These are phyloP conservation scores for Penicillium lagena DNA, from an alignment of 495 filamentous ascomycete genomes.

Conservation along the genomic window DNA sequence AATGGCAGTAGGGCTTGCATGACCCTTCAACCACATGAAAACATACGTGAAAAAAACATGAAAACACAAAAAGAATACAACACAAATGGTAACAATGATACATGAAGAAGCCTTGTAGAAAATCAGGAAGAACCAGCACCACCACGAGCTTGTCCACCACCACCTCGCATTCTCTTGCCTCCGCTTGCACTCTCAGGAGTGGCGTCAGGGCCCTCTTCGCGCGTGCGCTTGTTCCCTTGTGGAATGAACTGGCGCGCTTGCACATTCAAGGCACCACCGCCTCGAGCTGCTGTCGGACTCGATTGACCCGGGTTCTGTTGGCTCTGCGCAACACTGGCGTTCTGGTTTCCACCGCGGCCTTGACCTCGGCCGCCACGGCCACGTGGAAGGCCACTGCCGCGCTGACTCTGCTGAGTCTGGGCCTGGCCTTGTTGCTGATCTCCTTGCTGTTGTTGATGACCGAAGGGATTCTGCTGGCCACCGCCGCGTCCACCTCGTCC, in stretches of 20 bases:
- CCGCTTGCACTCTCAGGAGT: conserved; percentile 27
- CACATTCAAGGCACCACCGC: conserved; percentile 40
- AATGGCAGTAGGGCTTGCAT: too few relatives aligned
- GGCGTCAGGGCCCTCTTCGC: conserved; percentile 54
- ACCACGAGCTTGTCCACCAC: conserved; percentile 32
- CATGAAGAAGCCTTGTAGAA: conserved; percentile 5
- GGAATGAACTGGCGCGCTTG: conserved; percentile 57
- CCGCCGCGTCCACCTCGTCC: conserved; percentile 26
- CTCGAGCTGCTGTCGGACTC: conserved; percentile 17
- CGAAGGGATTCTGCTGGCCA: conserved; percentile 24
- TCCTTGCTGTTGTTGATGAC: conserved; percentile 21
- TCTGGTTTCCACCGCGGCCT: conserved; percentile 43
- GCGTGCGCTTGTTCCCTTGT: conserved; percentile 55
- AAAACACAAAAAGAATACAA: conserved; percentile 4
- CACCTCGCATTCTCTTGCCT: conserved; percentile 50
- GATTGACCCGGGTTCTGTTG: conserved; percentile 24
- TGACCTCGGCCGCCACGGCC: conserved; percentile 37
- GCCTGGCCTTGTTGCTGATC: conserved; percentile 17
- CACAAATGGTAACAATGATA: conserved; percentile 5
- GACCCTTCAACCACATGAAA: neutral
- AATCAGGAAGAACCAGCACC: conserved; percentile 1
- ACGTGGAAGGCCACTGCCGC: conserved; percentile 38
- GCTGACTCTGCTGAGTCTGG: conserved; percentile 14
- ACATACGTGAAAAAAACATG: conserved; percentile 7
- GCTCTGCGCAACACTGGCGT: conserved; percentile 15